Conservation (phyloP, 192 early-diverging fungal species). For the Globomyces pollinis-pini region DNA sequence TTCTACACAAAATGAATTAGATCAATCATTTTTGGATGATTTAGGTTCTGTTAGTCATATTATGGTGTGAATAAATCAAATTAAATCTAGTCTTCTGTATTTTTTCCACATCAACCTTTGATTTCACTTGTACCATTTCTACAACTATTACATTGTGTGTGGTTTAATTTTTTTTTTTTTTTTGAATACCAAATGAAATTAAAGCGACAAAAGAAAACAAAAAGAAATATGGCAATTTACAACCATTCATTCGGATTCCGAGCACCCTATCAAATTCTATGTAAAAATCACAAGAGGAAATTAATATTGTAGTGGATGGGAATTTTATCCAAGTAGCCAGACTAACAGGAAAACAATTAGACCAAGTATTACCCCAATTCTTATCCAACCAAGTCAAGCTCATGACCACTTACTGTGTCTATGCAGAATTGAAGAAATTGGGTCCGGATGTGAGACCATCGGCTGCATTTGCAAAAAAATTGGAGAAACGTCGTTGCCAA, state of each 20-base stretch:
- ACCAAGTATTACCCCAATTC: conserved; percentile 52
- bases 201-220: conserved; percentile 75
- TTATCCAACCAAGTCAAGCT: conserved; percentile 59
- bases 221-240: conserved; percentile 77
- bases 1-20: background rate
- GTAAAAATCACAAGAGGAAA: no score
- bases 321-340: conserved; percentile 69
- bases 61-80: no score
- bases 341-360: conserved; percentile 54
- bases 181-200: conserved; percentile 55
- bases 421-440: conserved; percentile 60
- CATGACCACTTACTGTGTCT: conserved; percentile 67
- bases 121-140: no score
- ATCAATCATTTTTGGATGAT: background rate
- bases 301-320: conserved; percentile 78
- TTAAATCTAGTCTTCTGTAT: no score
- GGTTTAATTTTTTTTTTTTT: conserved; percentile 4
- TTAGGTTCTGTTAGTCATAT: no score
- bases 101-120: no score
- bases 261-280: conserved; percentile 86
- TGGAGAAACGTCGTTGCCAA: conserved; percentile 75
- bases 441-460: conserved; percentile 55
- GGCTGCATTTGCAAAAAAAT: conserved; percentile 47
- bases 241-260: conserved; percentile 73
- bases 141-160: no score